Conservation (phyloP, 2,329 filamentous ascomycete species). For the Calonectria montana region DNA sequence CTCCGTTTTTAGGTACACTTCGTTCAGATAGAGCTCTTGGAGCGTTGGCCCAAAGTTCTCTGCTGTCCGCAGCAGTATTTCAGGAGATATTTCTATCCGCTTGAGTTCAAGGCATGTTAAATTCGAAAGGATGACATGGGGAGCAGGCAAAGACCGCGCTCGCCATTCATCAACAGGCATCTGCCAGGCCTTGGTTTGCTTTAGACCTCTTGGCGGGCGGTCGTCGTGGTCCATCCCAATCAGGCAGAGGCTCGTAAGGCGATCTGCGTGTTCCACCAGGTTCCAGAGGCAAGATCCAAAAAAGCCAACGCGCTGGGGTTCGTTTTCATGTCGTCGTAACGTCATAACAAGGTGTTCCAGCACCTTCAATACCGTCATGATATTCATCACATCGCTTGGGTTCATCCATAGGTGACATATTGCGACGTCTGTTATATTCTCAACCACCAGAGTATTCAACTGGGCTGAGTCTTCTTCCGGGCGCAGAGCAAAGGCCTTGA, state of each 20-base stretch:
- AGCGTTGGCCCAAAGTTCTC: conserved; percentile 53
- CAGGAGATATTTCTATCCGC: conserved; percentile 52
- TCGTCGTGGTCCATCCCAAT: conserved; percentile 58
- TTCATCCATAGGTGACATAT: conserved; percentile 63
- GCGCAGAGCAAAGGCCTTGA: conserved; percentile 59
- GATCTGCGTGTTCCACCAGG: conserved; percentile 57
- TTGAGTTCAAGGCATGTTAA: conserved; percentile 59
- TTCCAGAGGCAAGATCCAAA: conserved; percentile 63
- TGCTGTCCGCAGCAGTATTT: conserved; percentile 48
- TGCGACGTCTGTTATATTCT: conserved; percentile 61
- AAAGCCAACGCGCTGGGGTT: conserved; percentile 46
- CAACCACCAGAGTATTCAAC: conserved; percentile 60
- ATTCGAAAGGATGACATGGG: conserved; percentile 49
- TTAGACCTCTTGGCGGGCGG: conserved; percentile 49
- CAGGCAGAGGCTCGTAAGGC: conserved; percentile 60
- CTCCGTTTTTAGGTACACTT: conserved; percentile 57
- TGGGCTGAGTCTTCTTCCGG: conserved; percentile 56
- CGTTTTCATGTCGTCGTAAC: conserved; percentile 57
- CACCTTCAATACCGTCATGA: conserved; percentile 54
- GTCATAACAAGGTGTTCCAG: conserved; percentile 60
- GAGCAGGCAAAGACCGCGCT: conserved; percentile 51
- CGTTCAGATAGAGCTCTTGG: conserved; percentile 58
- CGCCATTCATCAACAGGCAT: conserved; percentile 53
- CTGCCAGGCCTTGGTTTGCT: conserved; percentile 52
- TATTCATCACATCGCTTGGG: conserved; percentile 62